phyloP scores from a whole-genome alignment of 345 rosid species.

The Ceriops tagal region DNA sequence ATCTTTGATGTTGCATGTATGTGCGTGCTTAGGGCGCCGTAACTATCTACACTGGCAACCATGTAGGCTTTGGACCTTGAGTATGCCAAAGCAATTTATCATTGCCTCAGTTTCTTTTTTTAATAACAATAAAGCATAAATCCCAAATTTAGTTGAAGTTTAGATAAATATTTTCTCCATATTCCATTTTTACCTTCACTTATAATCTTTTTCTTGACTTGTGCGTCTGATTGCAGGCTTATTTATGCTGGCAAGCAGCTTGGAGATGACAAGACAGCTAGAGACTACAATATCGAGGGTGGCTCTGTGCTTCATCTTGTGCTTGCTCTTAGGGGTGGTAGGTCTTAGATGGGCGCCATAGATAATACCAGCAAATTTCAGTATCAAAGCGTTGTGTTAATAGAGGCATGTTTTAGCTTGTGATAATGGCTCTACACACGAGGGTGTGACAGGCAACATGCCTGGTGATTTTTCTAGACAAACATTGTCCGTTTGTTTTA shows the following conservation, averaged over 20 bases:
- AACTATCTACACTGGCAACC: neutral
- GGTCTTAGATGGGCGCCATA: neutral
- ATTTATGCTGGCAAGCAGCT: slow-evolving; percentile 96
- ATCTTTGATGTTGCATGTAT: neutral
- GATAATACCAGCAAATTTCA: too few species aligned
- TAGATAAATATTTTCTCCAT: neutral
- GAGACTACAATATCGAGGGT: slow-evolving; percentile 89
- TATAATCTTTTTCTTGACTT: neutral
- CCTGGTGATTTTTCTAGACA: too few species aligned
- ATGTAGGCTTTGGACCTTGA: neutral
- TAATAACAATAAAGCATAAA: too few species aligned
- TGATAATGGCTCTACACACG: too few species aligned
- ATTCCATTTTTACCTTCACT: neutral
- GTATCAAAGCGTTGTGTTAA: too few species aligned
- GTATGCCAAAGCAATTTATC: neutral
- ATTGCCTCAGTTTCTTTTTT: neutral
- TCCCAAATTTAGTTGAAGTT: neutral
- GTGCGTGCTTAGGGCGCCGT: neutral
- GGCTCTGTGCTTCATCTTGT: slow-evolving; percentile 99
- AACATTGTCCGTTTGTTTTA: too few species aligned
- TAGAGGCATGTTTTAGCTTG: too few species aligned
- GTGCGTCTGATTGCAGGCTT: slow-evolving; percentile 31
- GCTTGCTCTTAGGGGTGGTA: slow-evolving; percentile 92
- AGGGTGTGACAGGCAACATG: too few species aligned
- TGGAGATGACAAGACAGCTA: slow-evolving; percentile 90